Evolutionary conservation across 371 early-diverging fungal species (phyloP), one percentile per base, ranked within the genome.

Genomic region (Dichotomocladium elegans): DNA sequence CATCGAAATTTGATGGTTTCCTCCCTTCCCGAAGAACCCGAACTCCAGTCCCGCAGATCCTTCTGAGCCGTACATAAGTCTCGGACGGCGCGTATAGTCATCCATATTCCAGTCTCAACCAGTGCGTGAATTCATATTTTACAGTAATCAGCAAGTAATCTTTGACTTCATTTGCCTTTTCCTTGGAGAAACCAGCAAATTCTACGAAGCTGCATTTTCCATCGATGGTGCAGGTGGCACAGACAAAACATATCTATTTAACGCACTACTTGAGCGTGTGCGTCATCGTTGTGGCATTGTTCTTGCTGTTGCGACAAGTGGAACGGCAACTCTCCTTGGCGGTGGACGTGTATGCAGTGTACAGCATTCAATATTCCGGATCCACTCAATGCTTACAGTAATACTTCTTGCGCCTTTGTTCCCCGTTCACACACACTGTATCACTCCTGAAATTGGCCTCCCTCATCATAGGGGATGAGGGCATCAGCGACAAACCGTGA

Each of bases 161-260:
- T 5, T n/a, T 31, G 33, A 47, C n/a, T 47, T 21, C 33, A n/a
- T 17, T 47, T 14, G 34, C 21, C 14, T 8, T n/a, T 15, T 28
- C 48, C 9, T 31, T 28, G 14, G 12, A 41, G n/a, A 11, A 47
- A 30, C 28, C 46, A 22, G 19, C 9, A n/a, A 31, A 30, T 30
- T 4, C 12, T 21, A 21, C 48, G 19, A 47, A 47, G 31, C 5
- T 31, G n/a, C 33, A 30, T 31, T 47, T 47, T 15, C n/a, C n/a
- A 19, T 47, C 10, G 48, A 47, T 31, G 48, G 48, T 33, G 33
- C 48, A 5, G 33, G 48, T 30, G 33, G 48, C 22, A 47, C 48
- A n/a, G 48, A 35, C 8, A 47, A 47, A 14, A 47, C 48, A 2
- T 47, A 47, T 24, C 19, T n/a, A n/a, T n/a, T n/a, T n/a, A n/a